These are phyloP conservation scores for Vigna hirtella DNA, from an alignment of 306 rosid species.

Conservation along the genomic window DNA sequence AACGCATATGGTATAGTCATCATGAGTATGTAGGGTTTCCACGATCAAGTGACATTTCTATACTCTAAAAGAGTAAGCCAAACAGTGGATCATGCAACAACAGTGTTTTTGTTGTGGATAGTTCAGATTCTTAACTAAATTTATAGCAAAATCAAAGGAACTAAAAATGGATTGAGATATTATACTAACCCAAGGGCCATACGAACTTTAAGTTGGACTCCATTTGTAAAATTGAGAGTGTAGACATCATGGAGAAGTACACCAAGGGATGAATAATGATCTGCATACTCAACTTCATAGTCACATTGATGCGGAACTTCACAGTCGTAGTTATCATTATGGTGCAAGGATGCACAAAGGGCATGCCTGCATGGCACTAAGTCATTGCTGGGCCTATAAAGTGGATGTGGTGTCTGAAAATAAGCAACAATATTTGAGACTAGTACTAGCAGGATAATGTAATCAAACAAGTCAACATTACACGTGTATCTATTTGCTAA, in stretches of 20 bases:
- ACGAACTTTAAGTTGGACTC: slow-evolving; percentile 64
- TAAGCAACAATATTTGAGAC: slow-evolving; percentile 30
- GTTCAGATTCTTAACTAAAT: neutral
- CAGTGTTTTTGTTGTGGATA: neutral
- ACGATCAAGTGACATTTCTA: neutral
- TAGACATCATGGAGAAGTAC: slow-evolving; percentile 83
- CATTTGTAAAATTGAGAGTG: slow-evolving; percentile 71
- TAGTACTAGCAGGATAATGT: neutral
- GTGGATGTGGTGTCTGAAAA: slow-evolving; percentile 89
- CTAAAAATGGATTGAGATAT: slow-evolving; percentile 13
- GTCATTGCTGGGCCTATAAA: slow-evolving; percentile 76
- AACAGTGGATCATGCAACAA: slow-evolving; percentile 17
- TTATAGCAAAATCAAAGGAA: neutral
- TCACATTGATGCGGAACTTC: slow-evolving; percentile 81
- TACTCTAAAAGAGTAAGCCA: neutral
- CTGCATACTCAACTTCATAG: slow-evolving; percentile 86
- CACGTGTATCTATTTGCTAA: neutral
- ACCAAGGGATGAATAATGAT: slow-evolving; percentile 86
- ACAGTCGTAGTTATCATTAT: slow-evolving; percentile 52
- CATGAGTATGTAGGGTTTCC: neutral
- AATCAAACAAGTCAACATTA: slow-evolving; percentile 18
- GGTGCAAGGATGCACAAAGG: slow-evolving; percentile 67
- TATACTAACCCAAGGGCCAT: slow-evolving; percentile 79
- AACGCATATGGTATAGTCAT: neutral
- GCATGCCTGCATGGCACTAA: slow-evolving; percentile 72